Conservation (phyloP, 768 basidiomycete species). For the Boletus insuetus region DNA sequence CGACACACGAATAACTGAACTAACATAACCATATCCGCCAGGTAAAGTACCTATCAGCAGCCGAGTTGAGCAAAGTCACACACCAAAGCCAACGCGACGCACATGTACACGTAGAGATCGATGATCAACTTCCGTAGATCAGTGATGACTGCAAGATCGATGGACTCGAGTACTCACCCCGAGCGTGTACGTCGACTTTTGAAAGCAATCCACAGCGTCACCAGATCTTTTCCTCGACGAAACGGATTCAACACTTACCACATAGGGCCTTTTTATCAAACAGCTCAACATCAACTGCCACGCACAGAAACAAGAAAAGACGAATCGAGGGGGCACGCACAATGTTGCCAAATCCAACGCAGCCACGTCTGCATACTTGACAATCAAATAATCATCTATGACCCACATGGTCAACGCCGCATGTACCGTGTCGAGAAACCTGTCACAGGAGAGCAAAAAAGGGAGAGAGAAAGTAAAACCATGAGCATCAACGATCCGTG, state of each 20-base stretch:
- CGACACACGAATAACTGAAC: neutral
- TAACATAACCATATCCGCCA: constrained; percentile 30
- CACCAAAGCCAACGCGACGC: neutral
- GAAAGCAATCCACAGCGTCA: neutral
- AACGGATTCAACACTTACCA: constrained; percentile 11
- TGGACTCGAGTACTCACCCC: constrained; percentile 15
- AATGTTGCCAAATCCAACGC: constrained; percentile 15
- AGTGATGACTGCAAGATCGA: neutral
- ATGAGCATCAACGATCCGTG: neutral
- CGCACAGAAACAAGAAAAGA: neutral
- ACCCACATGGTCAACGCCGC: constrained; percentile 22
- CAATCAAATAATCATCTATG: constrained; percentile 25
- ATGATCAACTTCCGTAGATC: constrained; percentile 19
- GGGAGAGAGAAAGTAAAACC: no score
- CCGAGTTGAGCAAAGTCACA: neutral
- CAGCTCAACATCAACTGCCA: neutral
- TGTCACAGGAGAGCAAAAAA: neutral
- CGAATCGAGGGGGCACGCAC: constrained; percentile 14
- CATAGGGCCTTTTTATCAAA: constrained; percentile 8
- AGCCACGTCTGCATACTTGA: constrained; percentile 10
- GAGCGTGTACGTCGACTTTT: constrained; percentile 20
- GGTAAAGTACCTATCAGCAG: constrained; percentile 24
- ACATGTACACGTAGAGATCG: constrained; percentile 29
- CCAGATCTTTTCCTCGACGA: neutral
- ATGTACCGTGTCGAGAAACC: constrained; percentile 21